A percentile compares a stretch with the other conserved stretches of the same genome.
These are phyloP conservation scores for Penicillium macrosclerotiorum DNA, from an alignment of 495 filamentous ascomycete species.

Conservation along the genomic window DNA sequence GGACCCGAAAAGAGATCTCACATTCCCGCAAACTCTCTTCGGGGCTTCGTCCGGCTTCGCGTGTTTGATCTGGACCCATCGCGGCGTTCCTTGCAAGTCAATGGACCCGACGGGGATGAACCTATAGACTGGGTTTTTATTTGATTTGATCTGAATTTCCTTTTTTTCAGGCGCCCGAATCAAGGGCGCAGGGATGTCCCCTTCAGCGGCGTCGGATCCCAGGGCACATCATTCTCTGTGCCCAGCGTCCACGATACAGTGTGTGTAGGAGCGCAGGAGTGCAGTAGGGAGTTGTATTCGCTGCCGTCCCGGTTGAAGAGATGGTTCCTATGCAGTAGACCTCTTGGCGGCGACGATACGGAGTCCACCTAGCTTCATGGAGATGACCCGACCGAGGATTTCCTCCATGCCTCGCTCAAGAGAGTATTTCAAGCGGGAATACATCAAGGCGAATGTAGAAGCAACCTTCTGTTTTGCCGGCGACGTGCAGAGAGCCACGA, in stretches of 20 bases:
- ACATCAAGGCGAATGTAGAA: too few species aligned
- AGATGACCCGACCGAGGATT: too few species aligned
- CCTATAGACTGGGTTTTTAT: neutral
- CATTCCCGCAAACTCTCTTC: neutral
- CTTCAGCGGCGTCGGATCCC: neutral
- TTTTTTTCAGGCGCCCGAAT: neutral
- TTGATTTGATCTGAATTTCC: neutral
- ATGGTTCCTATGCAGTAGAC: too few species aligned
- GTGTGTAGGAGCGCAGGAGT: conserved; percentile 1
- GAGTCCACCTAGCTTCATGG: neutral
- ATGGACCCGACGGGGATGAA: conserved; percentile 1
- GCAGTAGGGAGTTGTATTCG: neutral
- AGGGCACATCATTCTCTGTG: neutral
- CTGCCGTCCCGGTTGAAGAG: too few species aligned
- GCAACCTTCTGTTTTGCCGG: too few species aligned
- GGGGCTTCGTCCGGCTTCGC: neutral
- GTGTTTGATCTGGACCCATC: neutral
- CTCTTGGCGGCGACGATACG: too few species aligned
- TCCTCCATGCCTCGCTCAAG: too few species aligned
- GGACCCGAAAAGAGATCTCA: too few species aligned
- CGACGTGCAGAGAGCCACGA: too few species aligned
- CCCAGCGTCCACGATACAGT: neutral
- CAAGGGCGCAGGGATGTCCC: conserved; percentile 8
- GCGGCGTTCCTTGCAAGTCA: neutral
- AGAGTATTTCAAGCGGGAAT: too few species aligned